A percentile compares a stretch with the other conserved stretches of the same genome.
Conservation (phyloP, 169 alveolate species). For the Plasmodium fragile region DNA sequence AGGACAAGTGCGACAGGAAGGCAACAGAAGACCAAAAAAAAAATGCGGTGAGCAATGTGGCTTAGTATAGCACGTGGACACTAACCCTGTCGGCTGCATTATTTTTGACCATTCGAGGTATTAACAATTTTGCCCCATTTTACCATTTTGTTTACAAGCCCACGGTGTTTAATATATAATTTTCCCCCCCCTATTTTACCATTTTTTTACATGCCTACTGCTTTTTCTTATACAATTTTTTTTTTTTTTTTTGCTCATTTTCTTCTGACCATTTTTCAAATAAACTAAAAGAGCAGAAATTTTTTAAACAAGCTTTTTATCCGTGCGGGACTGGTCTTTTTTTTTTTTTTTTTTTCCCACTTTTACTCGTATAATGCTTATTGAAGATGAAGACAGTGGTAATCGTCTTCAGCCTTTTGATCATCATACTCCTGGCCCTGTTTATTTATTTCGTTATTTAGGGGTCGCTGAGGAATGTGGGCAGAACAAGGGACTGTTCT, state of each 20-base stretch:
- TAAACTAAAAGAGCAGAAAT: not conserved
- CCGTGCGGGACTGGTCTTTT: not conserved
- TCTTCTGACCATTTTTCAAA: not conserved
- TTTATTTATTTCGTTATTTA: constrained; percentile 35
- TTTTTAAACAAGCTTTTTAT: not conserved
- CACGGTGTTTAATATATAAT: too few species aligned
- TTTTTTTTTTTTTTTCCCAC: not conserved
- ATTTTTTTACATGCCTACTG: not conserved
- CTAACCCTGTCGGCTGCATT: too few species aligned
- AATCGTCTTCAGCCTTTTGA: constrained; percentile 33
- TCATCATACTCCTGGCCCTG: constrained; percentile 10
- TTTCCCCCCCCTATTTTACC: not conserved
- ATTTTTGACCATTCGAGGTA: too few species aligned
- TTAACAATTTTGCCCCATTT: too few species aligned
- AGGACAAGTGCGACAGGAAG: too few species aligned
- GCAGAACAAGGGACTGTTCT: not conserved
- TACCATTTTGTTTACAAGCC: too few species aligned
- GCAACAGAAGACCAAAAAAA: too few species aligned
- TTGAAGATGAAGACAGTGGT: constrained; percentile 62
- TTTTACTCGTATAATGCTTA: constrained; percentile 58
- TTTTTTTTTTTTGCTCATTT: not conserved
- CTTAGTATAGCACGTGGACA: too few species aligned
- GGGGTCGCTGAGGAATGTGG: constrained; percentile 1
- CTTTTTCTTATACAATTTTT: not conserved
- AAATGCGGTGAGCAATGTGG: too few species aligned